A percentile compares a stretch with the other conserved stretches of the same genome.
Evolutionary conservation across 2,329 filamentous ascomycete species (phyloP).

Genomic region (Sporothrix luriei): DNA sequence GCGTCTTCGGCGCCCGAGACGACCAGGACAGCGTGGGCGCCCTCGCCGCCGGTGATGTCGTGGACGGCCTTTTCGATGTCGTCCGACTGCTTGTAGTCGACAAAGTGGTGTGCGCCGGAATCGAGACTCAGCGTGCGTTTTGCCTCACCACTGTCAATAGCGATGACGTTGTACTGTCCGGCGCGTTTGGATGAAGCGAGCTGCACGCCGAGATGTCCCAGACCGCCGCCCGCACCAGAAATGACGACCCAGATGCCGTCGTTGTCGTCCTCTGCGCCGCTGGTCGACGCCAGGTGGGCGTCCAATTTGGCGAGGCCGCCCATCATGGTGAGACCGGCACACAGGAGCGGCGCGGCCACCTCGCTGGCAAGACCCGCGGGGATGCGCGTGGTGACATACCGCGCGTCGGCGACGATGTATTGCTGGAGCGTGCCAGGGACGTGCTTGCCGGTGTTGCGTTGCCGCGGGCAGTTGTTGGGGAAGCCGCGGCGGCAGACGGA

Average conservation of each 20-base stretch:
- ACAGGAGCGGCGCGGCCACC: constrained; percentile 10
- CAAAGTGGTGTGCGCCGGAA: neutral
- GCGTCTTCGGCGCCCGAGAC: constrained; percentile 7
- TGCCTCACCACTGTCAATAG: neutral
- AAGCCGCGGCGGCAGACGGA: constrained; percentile 7
- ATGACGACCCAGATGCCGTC: neutral
- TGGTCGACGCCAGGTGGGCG: neutral
- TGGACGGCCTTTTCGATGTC: neutral
- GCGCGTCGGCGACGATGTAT: constrained; percentile 12
- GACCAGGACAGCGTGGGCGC: constrained; percentile 20
- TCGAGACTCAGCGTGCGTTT: neutral
- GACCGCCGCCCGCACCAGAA: constrained; percentile 1
- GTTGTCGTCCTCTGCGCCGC: neutral
- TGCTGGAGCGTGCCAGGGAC: constrained; percentile 23
- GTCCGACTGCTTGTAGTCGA: constrained; percentile 8
- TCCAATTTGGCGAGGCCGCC: constrained; percentile 21
- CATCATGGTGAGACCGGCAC: constrained; percentile 27
- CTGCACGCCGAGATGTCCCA: constrained; percentile 16
- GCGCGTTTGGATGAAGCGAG: neutral
- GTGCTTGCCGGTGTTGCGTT: constrained; percentile 21
- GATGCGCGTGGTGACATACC: constrained; percentile 20
- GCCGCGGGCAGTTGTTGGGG: constrained; percentile 21
- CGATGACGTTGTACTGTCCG: constrained; percentile 1
- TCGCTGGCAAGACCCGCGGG: neutral
- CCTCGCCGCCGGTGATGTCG: neutral